Evolutionary conservation across 1,139 yeast genomes (phyloP).

Genomic region (Scheffersomyces insectosa): DNA sequence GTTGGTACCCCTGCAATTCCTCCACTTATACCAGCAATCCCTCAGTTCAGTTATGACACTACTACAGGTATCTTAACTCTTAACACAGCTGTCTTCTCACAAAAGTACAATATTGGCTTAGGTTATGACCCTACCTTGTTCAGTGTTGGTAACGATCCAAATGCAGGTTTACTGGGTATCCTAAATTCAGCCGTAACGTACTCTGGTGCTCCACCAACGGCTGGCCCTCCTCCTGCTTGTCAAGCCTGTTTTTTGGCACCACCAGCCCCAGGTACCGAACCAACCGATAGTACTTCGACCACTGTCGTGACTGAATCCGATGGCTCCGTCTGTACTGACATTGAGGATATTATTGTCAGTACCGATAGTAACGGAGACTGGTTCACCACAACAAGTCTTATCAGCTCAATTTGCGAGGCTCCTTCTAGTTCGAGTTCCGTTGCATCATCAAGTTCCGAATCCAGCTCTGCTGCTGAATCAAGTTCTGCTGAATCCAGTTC

Average conservation of each 20-base stretch:
- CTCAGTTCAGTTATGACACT: conserved; percentile 11
- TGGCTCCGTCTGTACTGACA: conserved; percentile 7
- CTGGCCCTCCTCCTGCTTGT: conserved; percentile 19
- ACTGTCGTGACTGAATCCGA: not conserved
- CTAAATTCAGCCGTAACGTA: conserved; percentile 18
- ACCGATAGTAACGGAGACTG: conserved; percentile 12
- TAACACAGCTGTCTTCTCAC: conserved; percentile 6
- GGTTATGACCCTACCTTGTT: conserved; percentile 15
- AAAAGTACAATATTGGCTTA: conserved; percentile 24
- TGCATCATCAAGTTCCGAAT: conserved; percentile 11
- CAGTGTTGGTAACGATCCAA: conserved; percentile 8
- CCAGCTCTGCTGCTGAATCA: conserved; percentile 17
- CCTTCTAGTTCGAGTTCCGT: not conserved
- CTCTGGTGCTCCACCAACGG: conserved; percentile 16
- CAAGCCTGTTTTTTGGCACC: conserved; percentile 9
- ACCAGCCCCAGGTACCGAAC: not conserved
- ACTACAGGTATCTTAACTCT: conserved; percentile 23
- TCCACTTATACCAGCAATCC: conserved; percentile 9
- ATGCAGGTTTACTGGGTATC: conserved; percentile 10
- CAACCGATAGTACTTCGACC: not conserved
- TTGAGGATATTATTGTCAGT: conserved; percentile 13
- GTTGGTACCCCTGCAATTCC: not conserved
- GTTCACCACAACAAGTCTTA: conserved; percentile 9
- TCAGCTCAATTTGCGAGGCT: conserved; percentile 4
- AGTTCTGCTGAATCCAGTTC: conserved; percentile 15